Base-by-base conservation (phyloP, 2,329 filamentous ascomycete species). In the Zalaria sp. region DNA sequence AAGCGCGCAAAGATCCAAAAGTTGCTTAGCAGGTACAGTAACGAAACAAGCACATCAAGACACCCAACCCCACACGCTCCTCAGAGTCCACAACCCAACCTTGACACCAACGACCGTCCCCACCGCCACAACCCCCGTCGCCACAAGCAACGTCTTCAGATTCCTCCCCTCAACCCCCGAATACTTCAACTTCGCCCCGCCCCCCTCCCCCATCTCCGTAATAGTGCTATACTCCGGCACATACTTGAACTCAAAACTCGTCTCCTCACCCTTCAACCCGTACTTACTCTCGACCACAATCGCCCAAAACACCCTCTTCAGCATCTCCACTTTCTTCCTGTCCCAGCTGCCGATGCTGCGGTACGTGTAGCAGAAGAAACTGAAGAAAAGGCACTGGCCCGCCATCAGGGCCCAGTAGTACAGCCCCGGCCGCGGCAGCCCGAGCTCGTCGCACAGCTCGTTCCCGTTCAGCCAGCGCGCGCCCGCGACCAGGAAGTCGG, bases 221-320 rank as follows among this genome's bases (percentile, higher is more conserved):
- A 67, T 58, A 5, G 68, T 71, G 39, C 61, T 55, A 39, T 70
- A 68, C 48, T 72, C 62, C 0, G 81, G 80, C 6, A 81, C 64
- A 53, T 81, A 82, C 54, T 85, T 81, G 60, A 87, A 81, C 18
- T 80, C 74, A 53, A 86, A 87, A 5, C 63, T 66, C 1, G 72
- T 75, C 51, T 78, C 70, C 37, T 71, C 65, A 0, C 79, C 67
- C 7, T 60, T 75, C 5, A 88, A 64, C 0, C 78, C 81, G 42
- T 67, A 73, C 41, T 77, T 75, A 43, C 75, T 72, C 43, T 79
- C 68, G n/a, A 79, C 71, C 10, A 82, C 69, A 3, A 81, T 57
- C 11, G 67, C 62, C 56, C 75, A 81, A 47, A 79, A 73, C 0
- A 73, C 58, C 25, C 58, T 63, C 41, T 72, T 69, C 27, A 72